Conservation (phyloP, 768 basidiomycete species). For the Lactarius pseudohatsudake region DNA sequence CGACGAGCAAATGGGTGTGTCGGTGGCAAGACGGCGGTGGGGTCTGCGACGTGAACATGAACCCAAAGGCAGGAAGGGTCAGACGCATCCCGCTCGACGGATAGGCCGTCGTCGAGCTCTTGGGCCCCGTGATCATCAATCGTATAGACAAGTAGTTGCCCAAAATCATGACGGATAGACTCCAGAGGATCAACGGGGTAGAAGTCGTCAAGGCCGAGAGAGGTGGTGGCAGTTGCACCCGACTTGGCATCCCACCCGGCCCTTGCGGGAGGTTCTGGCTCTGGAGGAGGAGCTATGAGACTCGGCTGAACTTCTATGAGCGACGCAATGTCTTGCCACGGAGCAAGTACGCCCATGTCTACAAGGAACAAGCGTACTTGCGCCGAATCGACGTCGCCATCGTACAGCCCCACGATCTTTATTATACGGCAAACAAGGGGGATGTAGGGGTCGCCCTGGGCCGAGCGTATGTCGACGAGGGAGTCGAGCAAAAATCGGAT, state of each 20-base stretch:
- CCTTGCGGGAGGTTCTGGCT: neutral
- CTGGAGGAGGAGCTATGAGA: neutral
- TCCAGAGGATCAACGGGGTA: slow-evolving; percentile 64
- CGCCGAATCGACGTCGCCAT: slow-evolving; percentile 36
- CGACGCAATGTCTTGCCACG: slow-evolving; percentile 71
- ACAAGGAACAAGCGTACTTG: slow-evolving; percentile 51
- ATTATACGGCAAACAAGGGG: slow-evolving; percentile 54
- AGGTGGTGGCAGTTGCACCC: slow-evolving; percentile 4
- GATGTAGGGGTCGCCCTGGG: slow-evolving; percentile 64
- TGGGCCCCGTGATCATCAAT: slow-evolving; percentile 78
- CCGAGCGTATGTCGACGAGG: slow-evolving; percentile 46
- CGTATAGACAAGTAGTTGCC: slow-evolving; percentile 74
- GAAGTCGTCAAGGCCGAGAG: slow-evolving; percentile 62
- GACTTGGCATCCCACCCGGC: neutral
- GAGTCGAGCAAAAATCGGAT: slow-evolving; percentile 58
- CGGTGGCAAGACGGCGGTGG: slow-evolving; percentile 74
- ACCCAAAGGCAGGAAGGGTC: slow-evolving; percentile 71
- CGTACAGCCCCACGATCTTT: slow-evolving; percentile 49
- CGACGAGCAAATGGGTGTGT: slow-evolving; percentile 57
- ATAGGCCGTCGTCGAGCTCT: slow-evolving; percentile 94
- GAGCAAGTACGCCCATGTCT: slow-evolving; percentile 71
- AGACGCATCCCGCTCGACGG: slow-evolving; percentile 64
- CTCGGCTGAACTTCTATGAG: slow-evolving; percentile 12
- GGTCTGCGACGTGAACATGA: slow-evolving; percentile 93
- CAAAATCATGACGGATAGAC: slow-evolving; percentile 82